Percentiles rank a stretch among this genome's conserved stretches.
Evolutionary conservation across 1,284 basidiomycete genomes (phyloP).

Genomic region (Naganishia cerealis): DNA sequence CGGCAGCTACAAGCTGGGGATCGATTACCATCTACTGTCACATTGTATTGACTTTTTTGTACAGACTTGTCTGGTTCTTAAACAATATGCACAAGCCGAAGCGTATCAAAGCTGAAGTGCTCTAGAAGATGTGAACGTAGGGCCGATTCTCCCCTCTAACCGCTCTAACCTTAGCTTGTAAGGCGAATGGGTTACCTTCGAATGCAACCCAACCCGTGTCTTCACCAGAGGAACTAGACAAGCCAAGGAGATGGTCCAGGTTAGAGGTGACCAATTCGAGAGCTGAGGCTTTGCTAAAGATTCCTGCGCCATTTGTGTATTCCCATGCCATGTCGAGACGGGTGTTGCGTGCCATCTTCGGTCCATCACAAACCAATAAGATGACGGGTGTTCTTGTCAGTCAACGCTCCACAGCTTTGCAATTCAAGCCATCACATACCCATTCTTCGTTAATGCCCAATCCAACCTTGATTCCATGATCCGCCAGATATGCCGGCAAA

Average conservation of each 20-base stretch:
- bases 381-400: background rate
- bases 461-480: constrained; percentile 71
- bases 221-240: constrained; percentile 51
- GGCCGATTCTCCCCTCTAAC: constrained; percentile 38
- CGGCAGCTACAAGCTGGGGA: no score
- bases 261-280: constrained; percentile 65
- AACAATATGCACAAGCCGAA: no score
- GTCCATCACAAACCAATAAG: background rate
- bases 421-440: constrained; percentile 59
- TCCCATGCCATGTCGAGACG: constrained; percentile 32
- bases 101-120: background rate
- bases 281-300: constrained; percentile 60
- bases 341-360: constrained; percentile 30
- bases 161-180: constrained; percentile 44
- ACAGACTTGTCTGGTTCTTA: no score
- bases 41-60: no score
- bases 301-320: constrained; percentile 54
- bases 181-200: constrained; percentile 52
- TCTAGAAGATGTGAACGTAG: constrained; percentile 41
- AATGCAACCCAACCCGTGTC: constrained; percentile 66
- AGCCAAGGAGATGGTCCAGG: constrained; percentile 66
- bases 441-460: constrained; percentile 66
- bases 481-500: constrained; percentile 64
- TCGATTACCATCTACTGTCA: background rate
- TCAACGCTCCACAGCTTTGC: background rate